Evolutionary conservation across 2,329 filamentous ascomycete species (phyloP), one percentile per base, ranked within the genome.

Genomic region (Penicillium psychrosexuale): DNA sequence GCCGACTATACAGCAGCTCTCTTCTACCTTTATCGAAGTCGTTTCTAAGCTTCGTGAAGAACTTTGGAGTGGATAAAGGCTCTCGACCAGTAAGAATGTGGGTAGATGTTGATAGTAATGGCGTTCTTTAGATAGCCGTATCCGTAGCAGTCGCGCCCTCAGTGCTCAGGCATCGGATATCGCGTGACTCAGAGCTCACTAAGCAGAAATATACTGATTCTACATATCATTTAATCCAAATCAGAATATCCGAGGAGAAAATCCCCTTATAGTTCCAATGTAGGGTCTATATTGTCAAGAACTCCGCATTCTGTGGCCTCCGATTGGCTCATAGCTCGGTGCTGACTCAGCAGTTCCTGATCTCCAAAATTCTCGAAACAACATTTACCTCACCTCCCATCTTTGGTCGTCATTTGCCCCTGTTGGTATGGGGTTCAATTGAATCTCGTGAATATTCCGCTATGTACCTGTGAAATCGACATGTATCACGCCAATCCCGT

Each of bases 401-500:
- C 22, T 54, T 39, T 55, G 24, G 12, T 51, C 19, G 12, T 13
- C 43, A 24, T 38, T 31, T 19, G 46, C 22, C 34, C 43, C 34
- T 28, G 34, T 39, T 39, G 19, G 11, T 33, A 33, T 28, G 34
- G 46, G 38, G 22, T 13, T 33, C 47, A 30, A 42, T 37, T 22
- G 27, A n/a, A 44, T 30, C 27, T 45, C 34, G 27, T 38, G 27
- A 13, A 33, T 33, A 50, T 27, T 22, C 19, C 56, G 51, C 51
- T 19, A 61, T 63, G 60, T 45, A 19, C 15, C 45, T 55, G 43
- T 64, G 63, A 65, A 65, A 51, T 55, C 65, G 66, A 63, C 54
- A 70, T 71, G 69, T 60, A 57, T 61, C 55, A 61, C 45, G 46
- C 50, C 58, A 55, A 39, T 58, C 57, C 34, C 46, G 57, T 58